A percentile compares a stretch with the other conserved stretches of the same genome.
phyloP scores from a whole-genome alignment of 345 rosid species.

The Eucalyptus melliodora region DNA sequence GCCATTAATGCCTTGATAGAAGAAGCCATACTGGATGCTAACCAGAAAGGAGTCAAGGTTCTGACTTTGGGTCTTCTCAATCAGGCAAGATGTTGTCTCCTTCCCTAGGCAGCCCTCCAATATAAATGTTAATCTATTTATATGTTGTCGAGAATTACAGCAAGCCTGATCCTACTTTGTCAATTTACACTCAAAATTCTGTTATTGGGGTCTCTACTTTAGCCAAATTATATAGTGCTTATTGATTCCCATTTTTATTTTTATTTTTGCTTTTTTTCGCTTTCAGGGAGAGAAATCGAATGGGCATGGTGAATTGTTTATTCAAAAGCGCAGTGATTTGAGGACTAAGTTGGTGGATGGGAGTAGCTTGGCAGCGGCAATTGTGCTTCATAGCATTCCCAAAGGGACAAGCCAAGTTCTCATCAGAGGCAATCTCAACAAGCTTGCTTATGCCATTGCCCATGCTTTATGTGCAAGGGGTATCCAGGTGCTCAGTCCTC shows the following conservation, averaged over 20 bases:
- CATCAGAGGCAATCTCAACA: slow-evolving; percentile 24
- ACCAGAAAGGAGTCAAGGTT: slow-evolving; percentile 14
- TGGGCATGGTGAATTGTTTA: slow-evolving; percentile 23
- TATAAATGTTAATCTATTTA: neutral
- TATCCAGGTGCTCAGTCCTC: slow-evolving; percentile 10
- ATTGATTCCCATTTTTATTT: neutral
- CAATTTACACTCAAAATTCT: neutral
- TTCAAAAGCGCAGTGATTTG: slow-evolving; percentile 19
- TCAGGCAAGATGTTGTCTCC: slow-evolving; percentile 3
- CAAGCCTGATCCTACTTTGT: neutral
- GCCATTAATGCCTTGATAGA: slow-evolving; percentile 16
- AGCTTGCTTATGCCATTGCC: slow-evolving; percentile 17
- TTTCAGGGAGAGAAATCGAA: slow-evolving; percentile 34
- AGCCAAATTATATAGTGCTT: neutral
- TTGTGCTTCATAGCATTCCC: slow-evolving; percentile 30
- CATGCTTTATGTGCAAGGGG: slow-evolving; percentile 21
- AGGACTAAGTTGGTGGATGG: slow-evolving; percentile 47
- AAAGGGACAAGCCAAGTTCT: slow-evolving; percentile 17
- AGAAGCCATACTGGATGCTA: slow-evolving; percentile 24
- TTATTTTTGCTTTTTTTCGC: too few species aligned
- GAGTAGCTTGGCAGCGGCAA: slow-evolving; percentile 30
- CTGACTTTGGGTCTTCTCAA: neutral
- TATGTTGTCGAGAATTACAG: neutral
- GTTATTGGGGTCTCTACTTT: neutral
- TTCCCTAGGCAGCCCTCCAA: neutral